Base-by-base conservation (phyloP, 805 yeast genomes). In the Ogataea trehaloabstinens region DNA sequence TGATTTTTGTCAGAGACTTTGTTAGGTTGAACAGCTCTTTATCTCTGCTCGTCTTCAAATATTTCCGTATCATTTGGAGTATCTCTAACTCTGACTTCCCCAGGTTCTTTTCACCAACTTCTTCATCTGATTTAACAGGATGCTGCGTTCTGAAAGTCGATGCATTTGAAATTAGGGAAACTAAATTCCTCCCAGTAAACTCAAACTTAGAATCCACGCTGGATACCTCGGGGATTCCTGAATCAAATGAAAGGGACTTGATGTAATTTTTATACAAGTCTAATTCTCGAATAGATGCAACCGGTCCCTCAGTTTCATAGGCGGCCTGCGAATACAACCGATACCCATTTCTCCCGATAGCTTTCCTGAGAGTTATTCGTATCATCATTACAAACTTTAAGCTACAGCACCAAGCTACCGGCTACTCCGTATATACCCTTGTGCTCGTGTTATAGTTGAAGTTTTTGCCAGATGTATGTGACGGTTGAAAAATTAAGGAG, bases 31-130 rank as follows among this genome's bases (percentile, higher is more conserved):
- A 46, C 15, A 49, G 25, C 24, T 45, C 41, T 13, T 34, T 28
- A 25, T 44, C 42, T 21, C 41, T 36, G 11, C 44, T 31, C 4
- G 43, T 22, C 34, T 42, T 45, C 21, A 49, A 16, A n/a, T 35
- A 42, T n/a, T 24, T 12, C 27, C 37, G 44, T 24, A 48, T 38
- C 31, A 31, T 38, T 19, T 38, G 35, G 25, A 43, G 28, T 8
- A 34, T 21, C 18, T 31, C 30, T 19, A 35, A 27, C 16, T 27
- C 30, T 11, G n/a, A 7, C 30, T 10, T 40, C 35, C 22, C 24
- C 33, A 7, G 28, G 5, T 17, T 22, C 19, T 6, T 8, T 11
- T 20, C 22, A 13, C n/a, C 7, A 16, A 22, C 10, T 10, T 10
- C 7, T 10, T 10, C 13, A 10, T 10, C 16, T 16, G 13, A 7